Conservation (phyloP, 2,329 filamentous ascomycete genomes). For the Penicillium sp. region DNA sequence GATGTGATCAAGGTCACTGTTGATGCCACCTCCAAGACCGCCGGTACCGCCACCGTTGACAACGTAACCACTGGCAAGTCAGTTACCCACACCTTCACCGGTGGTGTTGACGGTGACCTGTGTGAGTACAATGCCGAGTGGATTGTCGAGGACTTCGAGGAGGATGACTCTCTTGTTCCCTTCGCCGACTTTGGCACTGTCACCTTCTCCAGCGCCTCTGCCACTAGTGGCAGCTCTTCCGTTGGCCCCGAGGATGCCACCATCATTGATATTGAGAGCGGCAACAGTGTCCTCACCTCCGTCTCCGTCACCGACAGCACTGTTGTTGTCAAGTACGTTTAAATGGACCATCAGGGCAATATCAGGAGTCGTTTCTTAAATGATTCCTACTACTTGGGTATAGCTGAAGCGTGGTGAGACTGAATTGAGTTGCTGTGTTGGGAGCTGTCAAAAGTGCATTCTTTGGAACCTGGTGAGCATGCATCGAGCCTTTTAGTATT, state of each 20-base stretch:
- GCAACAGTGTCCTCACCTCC: conserved; percentile 34
- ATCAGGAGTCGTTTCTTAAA: neutral
- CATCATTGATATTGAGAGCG: conserved; percentile 50
- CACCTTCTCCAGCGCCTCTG: conserved; percentile 44
- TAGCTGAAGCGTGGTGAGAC: neutral
- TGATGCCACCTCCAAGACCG: conserved; percentile 41
- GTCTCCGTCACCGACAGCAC: conserved; percentile 17
- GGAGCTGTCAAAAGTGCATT: neutral
- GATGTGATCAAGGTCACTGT: conserved; percentile 45
- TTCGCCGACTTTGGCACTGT: conserved; percentile 8
- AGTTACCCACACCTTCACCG: conserved; percentile 53
- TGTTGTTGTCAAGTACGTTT: conserved; percentile 29
- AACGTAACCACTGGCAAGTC: conserved; percentile 53
- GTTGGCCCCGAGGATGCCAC: conserved; percentile 39
- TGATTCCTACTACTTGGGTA: neutral
- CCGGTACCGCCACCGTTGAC: conserved; percentile 48
- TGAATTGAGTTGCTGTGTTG: neutral
- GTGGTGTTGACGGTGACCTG: conserved; percentile 40
- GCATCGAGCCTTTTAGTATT: neutral
- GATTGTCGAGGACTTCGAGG: conserved; percentile 52
- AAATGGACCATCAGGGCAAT: neutral
- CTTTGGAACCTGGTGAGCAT: neutral
- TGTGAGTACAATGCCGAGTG: conserved; percentile 62
- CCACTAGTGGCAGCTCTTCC: conserved; percentile 28
- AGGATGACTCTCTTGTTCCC: neutral